Base-by-base conservation (phyloP, 2,329 filamentous ascomycete genomes). In the Penicillium sp. region DNA sequence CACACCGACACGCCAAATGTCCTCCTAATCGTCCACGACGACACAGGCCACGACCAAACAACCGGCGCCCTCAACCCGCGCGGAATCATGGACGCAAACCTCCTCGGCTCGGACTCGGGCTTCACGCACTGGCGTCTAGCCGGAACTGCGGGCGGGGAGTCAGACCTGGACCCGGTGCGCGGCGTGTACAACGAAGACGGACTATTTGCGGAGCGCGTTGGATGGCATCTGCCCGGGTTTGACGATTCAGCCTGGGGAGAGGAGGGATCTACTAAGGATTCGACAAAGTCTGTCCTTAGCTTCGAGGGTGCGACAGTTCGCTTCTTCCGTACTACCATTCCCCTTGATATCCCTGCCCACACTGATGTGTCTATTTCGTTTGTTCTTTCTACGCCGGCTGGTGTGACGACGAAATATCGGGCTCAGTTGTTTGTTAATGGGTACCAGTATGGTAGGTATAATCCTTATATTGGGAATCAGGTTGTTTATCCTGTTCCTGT, bases 351-450 rank as follows among this genome's bases (percentile, higher is more conserved):
- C 0, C 82, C 83, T 0, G 60, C 68, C 0, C 79, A 78, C 0
- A 66, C 84, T 0, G 84, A 87, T 54, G 80, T 84, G 0, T 82
- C 82, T 0, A 75, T 87, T 31, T 82, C 82, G 0, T 83, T 87
- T 64, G 73, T 78, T 3, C 71, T 87, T 2, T 78, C 76, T 0
- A 79, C 81, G 0, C 74, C 79, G 0, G 69, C 72, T 0, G 74
- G 75, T 6, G 51, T 48, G 7, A 58, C 61, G 6, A 70, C 73
- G 16, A 75, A 77, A 0, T 77, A 83, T 13, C 77, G 85, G 11
- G 81, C 79, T 0, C 78, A 85, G 63, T 68, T 87, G 2, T 87
- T 84, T 54, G 79, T 87, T n/a, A 87, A 87, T 54, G 85, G 85
- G 0, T 87, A 87, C 63, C 84, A 87, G 65, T 87, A 85, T 61